Percentiles rank a stretch among this genome's conserved stretches.
phyloP scores from a whole-genome alignment of 371 early-diverging fungal genomes.

The Haplosporangium sp. region DNA sequence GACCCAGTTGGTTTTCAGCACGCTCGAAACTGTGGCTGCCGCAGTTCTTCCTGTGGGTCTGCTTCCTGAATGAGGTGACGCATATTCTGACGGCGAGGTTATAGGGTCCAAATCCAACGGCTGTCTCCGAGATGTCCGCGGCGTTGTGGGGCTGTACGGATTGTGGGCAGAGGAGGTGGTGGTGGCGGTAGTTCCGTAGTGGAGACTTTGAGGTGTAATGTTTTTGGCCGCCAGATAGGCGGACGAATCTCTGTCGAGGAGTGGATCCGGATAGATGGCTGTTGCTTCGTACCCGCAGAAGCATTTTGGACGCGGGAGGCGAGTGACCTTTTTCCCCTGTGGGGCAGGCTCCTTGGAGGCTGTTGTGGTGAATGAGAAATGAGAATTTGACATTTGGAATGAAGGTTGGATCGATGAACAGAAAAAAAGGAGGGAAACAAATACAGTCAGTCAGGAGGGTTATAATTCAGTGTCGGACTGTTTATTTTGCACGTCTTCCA shows the following conservation, averaged over 20 bases:
- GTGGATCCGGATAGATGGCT: slow-evolving; percentile 7
- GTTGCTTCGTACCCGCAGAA: slow-evolving; percentile 16
- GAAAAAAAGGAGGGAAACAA: too few relatives aligned
- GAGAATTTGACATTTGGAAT: too few relatives aligned
- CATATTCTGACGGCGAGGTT: too few relatives aligned
- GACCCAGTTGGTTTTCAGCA: slow-evolving; percentile 9
- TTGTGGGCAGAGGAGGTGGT: background rate
- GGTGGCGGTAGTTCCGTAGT: background rate
- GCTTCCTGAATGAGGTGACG: too few relatives aligned
- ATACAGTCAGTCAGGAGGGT: too few relatives aligned
- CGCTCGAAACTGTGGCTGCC: background rate
- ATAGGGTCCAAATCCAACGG: too few relatives aligned
- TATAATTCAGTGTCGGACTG: too few relatives aligned
- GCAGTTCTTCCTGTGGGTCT: background rate
- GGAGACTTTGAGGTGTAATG: too few relatives aligned
- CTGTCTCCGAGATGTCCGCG: too few relatives aligned
- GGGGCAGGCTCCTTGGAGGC: background rate
- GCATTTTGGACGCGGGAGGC: slow-evolving; percentile 9
- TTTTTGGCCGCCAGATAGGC: background rate
- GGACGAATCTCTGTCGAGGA: background rate
- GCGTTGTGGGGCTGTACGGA: background rate
- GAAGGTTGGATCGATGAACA: too few relatives aligned
- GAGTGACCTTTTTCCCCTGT: background rate
- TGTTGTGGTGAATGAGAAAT: background rate
- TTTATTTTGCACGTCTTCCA: too few relatives aligned